These are phyloP conservation scores for Mortierella claussenii DNA, from an alignment of 192 early-diverging fungal genomes.

Conservation along the genomic window DNA sequence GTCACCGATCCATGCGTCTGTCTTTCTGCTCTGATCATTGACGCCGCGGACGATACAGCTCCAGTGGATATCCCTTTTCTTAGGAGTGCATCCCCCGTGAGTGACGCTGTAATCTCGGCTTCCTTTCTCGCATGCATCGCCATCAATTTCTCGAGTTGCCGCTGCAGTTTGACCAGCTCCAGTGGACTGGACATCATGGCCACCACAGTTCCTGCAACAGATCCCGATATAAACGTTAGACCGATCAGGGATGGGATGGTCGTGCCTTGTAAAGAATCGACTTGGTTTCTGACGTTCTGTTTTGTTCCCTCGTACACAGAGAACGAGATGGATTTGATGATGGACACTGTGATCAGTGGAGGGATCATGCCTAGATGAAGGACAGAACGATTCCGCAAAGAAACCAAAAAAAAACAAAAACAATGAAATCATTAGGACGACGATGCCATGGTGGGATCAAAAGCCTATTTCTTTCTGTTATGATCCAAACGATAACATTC, in stretches of 20 bases:
- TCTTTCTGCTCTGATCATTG: constrained; percentile 8
- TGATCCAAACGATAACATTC: too few species aligned
- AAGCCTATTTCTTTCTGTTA: constrained; percentile 23
- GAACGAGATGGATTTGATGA: constrained; percentile 92
- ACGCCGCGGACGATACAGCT: background rate
- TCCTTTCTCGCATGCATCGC: constrained; percentile 59
- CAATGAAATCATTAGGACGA: too few species aligned
- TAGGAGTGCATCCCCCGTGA: constrained; percentile 42
- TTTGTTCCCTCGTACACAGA: constrained; percentile 87
- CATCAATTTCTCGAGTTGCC: constrained; percentile 74
- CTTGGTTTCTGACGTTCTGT: constrained; percentile 56
- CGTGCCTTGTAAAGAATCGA: constrained; percentile 37
- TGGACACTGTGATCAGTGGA: constrained; percentile 82
- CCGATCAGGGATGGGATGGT: constrained; percentile 56
- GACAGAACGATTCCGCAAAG: background rate
- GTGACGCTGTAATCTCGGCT: constrained; percentile 53
- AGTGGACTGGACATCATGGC: constrained; percentile 78
- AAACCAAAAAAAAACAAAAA: background rate
- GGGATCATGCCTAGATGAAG: constrained; percentile 70
- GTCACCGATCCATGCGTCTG: constrained; percentile 32
- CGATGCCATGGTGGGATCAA: background rate
- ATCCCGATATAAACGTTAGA: constrained; percentile 65
- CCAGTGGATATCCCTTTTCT: constrained; percentile 22
- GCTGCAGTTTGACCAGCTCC: constrained; percentile 82
- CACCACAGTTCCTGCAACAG: constrained; percentile 70